A percentile compares a stretch with the other conserved stretches of the same genome.
These are phyloP conservation scores for Diaporthe humulicola DNA, from an alignment of 2,329 filamentous ascomycete species.

Conservation along the genomic window DNA sequence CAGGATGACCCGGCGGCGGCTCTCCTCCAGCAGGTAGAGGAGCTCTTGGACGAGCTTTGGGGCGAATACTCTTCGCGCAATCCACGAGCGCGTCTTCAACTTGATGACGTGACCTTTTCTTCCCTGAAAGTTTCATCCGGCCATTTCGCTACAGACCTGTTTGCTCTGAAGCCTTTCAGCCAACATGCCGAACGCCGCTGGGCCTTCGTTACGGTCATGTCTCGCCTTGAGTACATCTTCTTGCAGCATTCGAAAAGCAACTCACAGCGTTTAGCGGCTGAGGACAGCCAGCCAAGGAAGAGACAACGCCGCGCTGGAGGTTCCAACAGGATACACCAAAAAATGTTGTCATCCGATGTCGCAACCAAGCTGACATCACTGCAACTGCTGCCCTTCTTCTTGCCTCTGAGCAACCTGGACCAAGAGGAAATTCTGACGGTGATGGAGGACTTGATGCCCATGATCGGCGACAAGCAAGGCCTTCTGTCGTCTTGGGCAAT, in stretches of 20 bases:
- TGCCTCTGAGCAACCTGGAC: conserved; percentile 60
- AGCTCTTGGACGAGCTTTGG: conserved; percentile 79
- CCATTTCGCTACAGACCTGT: conserved; percentile 62
- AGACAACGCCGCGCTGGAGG: conserved; percentile 59
- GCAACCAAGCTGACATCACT: conserved; percentile 64
- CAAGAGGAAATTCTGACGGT: conserved; percentile 67
- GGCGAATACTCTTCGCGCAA: conserved; percentile 81
- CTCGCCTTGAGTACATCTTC: conserved; percentile 67
- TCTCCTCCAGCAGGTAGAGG: conserved; percentile 66
- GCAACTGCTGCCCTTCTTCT: conserved; percentile 70
- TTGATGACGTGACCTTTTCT: conserved; percentile 80
- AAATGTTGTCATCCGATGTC: conserved; percentile 59
- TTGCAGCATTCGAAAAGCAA: conserved; percentile 47
- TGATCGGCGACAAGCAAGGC: conserved; percentile 78
- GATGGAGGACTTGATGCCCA: conserved; percentile 68
- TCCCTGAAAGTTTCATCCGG: conserved; percentile 57
- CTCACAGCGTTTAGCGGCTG: conserved; percentile 44
- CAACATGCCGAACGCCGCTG: conserved; percentile 70
- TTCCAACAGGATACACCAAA: conserved; percentile 62
- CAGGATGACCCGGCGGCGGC: conserved; percentile 55
- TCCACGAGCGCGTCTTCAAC: conserved; percentile 78
- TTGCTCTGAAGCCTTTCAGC: conserved; percentile 67
- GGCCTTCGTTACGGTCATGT: conserved; percentile 70
- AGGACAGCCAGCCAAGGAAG: conserved; percentile 66
- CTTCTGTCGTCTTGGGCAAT: conserved; percentile 84